Percentiles rank a stretch among this genome's conserved stretches.
Conservation (phyloP, 495 filamentous ascomycete species). For the Aspergillus avenaceus region DNA sequence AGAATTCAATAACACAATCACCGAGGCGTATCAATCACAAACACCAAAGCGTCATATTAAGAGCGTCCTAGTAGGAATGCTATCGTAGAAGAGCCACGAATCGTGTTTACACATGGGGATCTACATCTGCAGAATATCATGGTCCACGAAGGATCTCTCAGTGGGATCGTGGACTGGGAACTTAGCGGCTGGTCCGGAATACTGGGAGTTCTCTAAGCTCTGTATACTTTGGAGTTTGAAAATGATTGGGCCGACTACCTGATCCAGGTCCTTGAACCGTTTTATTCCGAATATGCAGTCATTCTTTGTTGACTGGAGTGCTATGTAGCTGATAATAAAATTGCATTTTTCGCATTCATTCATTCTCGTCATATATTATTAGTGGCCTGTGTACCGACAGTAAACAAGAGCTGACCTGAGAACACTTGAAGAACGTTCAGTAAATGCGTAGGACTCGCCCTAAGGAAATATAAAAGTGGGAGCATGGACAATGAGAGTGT, state of each 20-base stretch:
- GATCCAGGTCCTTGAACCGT: constrained; percentile 15
- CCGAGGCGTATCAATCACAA: constrained; percentile 8
- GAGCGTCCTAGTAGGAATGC: constrained; percentile 11
- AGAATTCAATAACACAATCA: constrained; percentile 12
- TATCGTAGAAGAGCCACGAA: constrained; percentile 13
- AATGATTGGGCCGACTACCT: constrained; percentile 20
- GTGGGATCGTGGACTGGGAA: constrained; percentile 48
- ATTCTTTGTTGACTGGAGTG: constrained; percentile 12
- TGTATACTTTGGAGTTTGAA: constrained; percentile 15
- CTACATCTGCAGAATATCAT: constrained; percentile 41
- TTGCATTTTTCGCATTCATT: no score
- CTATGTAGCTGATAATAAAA: constrained; percentile 12
- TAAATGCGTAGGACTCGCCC: no score
- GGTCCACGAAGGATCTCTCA: constrained; percentile 31
- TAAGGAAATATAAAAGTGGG: no score
- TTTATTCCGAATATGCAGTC: constrained; percentile 15
- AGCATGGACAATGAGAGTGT: no score
- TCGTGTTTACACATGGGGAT: constrained; percentile 42
- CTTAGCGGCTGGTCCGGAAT: constrained; percentile 41
- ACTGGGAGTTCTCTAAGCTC: constrained; percentile 40
- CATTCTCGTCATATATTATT: no score
- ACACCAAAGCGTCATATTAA: constrained; percentile 8
- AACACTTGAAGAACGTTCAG: no score
- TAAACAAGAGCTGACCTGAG: no score
- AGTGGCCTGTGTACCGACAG: no score